Evolutionary conservation across 306 rosid genomes (phyloP), one percentile per base, ranked within the genome.

Genomic region (Dryas octopetala): DNA sequence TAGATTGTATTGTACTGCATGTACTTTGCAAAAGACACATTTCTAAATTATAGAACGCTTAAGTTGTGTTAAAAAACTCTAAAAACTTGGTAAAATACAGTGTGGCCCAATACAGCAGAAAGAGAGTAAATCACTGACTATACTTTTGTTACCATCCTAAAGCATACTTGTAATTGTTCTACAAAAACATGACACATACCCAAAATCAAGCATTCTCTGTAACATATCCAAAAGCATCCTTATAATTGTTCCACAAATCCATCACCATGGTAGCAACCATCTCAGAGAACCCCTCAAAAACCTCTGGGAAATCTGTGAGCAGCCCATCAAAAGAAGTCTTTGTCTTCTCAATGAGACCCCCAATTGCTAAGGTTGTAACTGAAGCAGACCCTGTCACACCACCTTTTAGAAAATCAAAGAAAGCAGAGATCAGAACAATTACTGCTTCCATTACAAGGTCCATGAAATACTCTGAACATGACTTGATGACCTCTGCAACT

Each of bases 181-280:
- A 32, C 38, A 32, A 32, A 32, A 32, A 32, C 38, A 32, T 32
- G 38, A 38, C 12, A 53, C 28, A 6, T 48, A 43, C 4, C 38
- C 38, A 32, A 32, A 32, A 32, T 83, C 83, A 78, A 58, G 83
- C 83, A 65, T 84, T 84, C 53, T 81, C 82, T 1, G 62, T 54
- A 5, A 89, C 86, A 84, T 84, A 85, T 55, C 75, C 91, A 5
- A 86, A 44, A 75, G 89, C 92, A 10, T 82, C 86, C 76, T 59
- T 82, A 57, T 12, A 87, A 60, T 75, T 85, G 15, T 82, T 81
- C 90, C 89, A 89, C 73, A 71, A 65, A 10, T 86, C 82, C 2
- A 38, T 4, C 0, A 79, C 88, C 67, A 89, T 76, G 0, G 77
- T 62, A 55, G 83, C 73, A 5, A 60, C 5, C 88, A 84, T 78